Conservation (phyloP, 2,329 filamentous ascomycete genomes). For the Geosmithia morbida region DNA sequence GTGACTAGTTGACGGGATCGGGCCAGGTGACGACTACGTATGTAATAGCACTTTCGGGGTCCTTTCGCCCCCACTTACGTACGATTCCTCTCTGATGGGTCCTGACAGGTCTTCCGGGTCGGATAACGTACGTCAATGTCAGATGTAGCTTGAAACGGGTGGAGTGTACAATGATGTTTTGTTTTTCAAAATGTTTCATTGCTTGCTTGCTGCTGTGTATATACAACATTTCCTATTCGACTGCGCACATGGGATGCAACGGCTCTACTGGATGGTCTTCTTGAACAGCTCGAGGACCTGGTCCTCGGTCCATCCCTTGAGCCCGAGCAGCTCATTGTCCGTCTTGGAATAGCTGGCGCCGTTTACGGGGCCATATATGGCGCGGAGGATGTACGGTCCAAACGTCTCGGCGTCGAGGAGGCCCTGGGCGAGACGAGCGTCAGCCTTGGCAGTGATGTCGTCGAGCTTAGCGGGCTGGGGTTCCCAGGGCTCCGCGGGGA, state of each 20-base stretch:
- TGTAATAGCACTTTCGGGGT: too few relatives aligned
- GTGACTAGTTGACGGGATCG: too few relatives aligned
- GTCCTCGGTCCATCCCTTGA: conserved; percentile 23
- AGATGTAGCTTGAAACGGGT: too few relatives aligned
- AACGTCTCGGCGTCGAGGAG: conserved; percentile 14
- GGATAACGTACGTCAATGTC: too few relatives aligned
- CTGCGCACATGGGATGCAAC: too few relatives aligned
- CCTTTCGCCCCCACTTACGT: too few relatives aligned
- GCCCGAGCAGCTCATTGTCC: conserved; percentile 29
- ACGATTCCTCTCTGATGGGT: too few relatives aligned
- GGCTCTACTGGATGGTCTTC: conserved; percentile 3
- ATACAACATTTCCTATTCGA: neutral
- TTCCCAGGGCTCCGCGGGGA: conserved; percentile 29
- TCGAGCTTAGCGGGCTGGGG: conserved; percentile 20
- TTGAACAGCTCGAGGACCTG: conserved; percentile 19
- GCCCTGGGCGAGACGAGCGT: conserved; percentile 15
- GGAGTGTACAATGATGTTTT: too few relatives aligned
- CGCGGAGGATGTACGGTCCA: conserved; percentile 14
- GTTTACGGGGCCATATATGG: conserved; percentile 16
- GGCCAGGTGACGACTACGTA: too few relatives aligned
- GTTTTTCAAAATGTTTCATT: too few relatives aligned
- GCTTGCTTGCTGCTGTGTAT: neutral
- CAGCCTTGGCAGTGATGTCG: conserved; percentile 11
- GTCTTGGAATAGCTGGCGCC: conserved; percentile 17
- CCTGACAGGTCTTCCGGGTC: too few relatives aligned